Conservation (phyloP, 2,329 filamentous ascomycete genomes). For the Acrocalymma vagum region DNA sequence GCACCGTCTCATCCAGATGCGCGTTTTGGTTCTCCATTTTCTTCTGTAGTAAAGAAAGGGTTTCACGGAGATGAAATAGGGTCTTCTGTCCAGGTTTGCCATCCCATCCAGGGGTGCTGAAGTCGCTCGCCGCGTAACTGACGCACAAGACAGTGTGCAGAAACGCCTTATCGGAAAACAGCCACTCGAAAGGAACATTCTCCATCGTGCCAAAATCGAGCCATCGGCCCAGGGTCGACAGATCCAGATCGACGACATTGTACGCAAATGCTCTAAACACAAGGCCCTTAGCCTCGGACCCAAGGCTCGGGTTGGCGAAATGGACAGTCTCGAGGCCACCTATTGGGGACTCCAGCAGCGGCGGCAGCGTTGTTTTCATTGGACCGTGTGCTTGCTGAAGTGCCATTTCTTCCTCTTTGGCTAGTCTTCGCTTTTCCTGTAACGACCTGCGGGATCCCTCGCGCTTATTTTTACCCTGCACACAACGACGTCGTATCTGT, state of each 20-base stretch:
- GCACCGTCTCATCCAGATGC: slow-evolving; percentile 13
- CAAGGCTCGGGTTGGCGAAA: slow-evolving; percentile 10
- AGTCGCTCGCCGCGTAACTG: slow-evolving; percentile 18
- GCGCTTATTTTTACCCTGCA: slow-evolving; percentile 29
- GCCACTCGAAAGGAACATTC: slow-evolving; percentile 9
- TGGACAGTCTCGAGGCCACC: slow-evolving; percentile 6
- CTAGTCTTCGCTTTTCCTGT: slow-evolving; percentile 8
- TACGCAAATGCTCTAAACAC: slow-evolving; percentile 15
- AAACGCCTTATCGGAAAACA: slow-evolving; percentile 16
- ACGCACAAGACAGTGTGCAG: slow-evolving; percentile 16
- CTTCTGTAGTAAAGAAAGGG: slow-evolving; percentile 12
- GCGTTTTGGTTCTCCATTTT: slow-evolving; percentile 14
- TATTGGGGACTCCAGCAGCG: background rate
- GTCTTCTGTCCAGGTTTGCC: slow-evolving; percentile 15
- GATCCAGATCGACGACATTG: slow-evolving; percentile 6
- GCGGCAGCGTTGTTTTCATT: background rate
- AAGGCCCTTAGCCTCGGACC: slow-evolving; percentile 6
- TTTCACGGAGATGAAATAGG: slow-evolving; percentile 13
- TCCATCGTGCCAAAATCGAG: slow-evolving; percentile 16
- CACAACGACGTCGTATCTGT: slow-evolving; percentile 24
- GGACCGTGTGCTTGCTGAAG: too few relatives aligned
- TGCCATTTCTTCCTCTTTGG: too few relatives aligned
- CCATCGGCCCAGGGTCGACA: slow-evolving; percentile 17
- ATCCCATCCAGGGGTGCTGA: slow-evolving; percentile 4
- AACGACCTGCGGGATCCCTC: slow-evolving; percentile 18